Percentiles rank a stretch among this genome's conserved stretches.
Evolutionary conservation across 75 land plant species (phyloP).

Genomic region (Chamaecyparis obtusa): DNA sequence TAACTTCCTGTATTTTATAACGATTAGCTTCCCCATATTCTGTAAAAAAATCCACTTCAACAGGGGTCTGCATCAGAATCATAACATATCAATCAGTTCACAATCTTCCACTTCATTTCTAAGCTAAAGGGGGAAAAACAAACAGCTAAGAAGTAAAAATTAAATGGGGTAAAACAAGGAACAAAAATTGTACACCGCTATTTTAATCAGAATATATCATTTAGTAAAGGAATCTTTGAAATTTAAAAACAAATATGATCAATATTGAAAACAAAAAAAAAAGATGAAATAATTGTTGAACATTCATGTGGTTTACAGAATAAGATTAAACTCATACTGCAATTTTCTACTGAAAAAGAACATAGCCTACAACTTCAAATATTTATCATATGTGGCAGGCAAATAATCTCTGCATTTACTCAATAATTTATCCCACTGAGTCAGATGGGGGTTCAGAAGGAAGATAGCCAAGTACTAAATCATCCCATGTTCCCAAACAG

Average conservation of each 20-base stretch:
- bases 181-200: neutral
- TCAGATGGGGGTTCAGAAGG: neutral
- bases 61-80: slow-evolving; percentile 28
- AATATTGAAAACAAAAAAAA: neutral
- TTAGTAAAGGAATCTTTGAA: too few species aligned
- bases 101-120: neutral
- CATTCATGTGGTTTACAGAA: neutral
- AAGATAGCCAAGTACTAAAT: neutral
- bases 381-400: too few species aligned
- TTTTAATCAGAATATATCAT: neutral
- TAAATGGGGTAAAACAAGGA: neutral
- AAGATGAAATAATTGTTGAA: neutral
- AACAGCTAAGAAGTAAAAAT: too few species aligned
- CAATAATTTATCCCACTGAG: neutral
- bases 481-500: neutral
- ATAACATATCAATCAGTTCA: neutral
- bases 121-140: neutral
- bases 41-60: slow-evolving; percentile 64
- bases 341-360: too few species aligned
- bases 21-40: slow-evolving; percentile 91
- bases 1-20: slow-evolving; percentile 81
- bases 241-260: neutral
- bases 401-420: neutral
- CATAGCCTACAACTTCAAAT: neutral
- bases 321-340: neutral